A percentile compares a stretch with the other conserved stretches of the same genome.
Conservation (phyloP, 805 yeast genomes). For the Lipomyces starkeyi region DNA sequence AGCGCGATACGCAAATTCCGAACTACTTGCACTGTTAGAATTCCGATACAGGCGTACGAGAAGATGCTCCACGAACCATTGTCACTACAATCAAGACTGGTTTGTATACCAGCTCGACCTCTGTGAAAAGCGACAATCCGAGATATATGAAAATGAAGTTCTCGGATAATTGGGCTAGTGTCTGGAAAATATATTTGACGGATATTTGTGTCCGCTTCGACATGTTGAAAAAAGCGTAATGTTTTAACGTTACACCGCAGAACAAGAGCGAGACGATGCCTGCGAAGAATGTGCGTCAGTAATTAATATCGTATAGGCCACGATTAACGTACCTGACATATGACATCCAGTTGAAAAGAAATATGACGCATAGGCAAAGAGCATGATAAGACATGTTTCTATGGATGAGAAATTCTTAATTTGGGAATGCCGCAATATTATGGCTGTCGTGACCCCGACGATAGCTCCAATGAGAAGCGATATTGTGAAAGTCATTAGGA, state of each 20-base stretch:
- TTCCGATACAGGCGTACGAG: background rate
- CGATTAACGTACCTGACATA: slow-evolving; percentile 74
- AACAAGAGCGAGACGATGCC: slow-evolving; percentile 68
- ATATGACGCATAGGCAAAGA: slow-evolving; percentile 94
- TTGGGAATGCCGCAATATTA: slow-evolving; percentile 88
- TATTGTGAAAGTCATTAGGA: slow-evolving; percentile 89
- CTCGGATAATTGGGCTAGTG: slow-evolving; percentile 92
- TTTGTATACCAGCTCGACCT: slow-evolving; percentile 92
- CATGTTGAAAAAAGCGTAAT: slow-evolving; percentile 97
- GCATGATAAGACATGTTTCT: slow-evolving; percentile 88
- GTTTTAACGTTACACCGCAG: slow-evolving; percentile 96
- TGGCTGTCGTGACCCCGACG: slow-evolving; percentile 86
- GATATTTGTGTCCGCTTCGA: slow-evolving; percentile 96
- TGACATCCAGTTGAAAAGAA: slow-evolving; percentile 98
- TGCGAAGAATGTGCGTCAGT: background rate
- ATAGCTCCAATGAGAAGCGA: slow-evolving; percentile 88
- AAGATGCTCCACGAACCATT: slow-evolving; percentile 46
- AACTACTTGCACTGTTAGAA: slow-evolving; percentile 3
- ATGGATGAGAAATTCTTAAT: slow-evolving; percentile 95
- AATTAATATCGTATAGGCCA: background rate
- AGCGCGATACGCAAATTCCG: slow-evolving; percentile 91
- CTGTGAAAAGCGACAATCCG: slow-evolving; percentile 93
- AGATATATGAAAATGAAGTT: slow-evolving; percentile 95
- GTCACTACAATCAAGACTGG: slow-evolving; percentile 92
- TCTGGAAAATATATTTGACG: slow-evolving; percentile 90